These are phyloP conservation scores for Macadamia tetraphylla DNA, from an alignment of 164 flowering plant genomes.

Conservation along the genomic window DNA sequence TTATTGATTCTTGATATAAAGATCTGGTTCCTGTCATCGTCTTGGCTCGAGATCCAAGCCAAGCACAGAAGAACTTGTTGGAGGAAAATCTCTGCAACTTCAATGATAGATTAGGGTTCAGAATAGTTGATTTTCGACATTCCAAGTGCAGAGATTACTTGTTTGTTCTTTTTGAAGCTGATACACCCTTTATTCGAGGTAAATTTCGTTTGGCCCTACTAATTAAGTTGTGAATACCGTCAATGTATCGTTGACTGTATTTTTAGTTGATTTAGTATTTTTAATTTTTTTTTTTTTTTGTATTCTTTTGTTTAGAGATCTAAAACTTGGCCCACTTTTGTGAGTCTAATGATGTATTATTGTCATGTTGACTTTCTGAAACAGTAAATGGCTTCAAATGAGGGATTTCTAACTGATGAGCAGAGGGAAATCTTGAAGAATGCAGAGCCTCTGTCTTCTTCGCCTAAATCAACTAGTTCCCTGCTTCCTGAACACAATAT, in stretches of 20 bases:
- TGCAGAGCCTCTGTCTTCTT: constrained; percentile 58
- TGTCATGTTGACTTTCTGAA: constrained; percentile 8
- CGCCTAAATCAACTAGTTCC: constrained; percentile 55
- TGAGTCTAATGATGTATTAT: constrained; percentile 3
- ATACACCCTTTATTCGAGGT: background rate
- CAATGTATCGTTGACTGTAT: too few relatives aligned
- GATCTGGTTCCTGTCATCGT: constrained; percentile 11
- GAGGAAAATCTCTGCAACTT: constrained; percentile 2
- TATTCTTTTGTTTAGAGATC: background rate
- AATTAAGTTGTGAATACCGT: background rate
- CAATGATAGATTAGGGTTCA: constrained; percentile 11
- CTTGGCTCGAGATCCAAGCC: constrained; percentile 49
- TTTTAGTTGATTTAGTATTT: too few relatives aligned
- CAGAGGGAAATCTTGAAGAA: constrained; percentile 78
- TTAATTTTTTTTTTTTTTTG: background rate
- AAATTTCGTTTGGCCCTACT: background rate
- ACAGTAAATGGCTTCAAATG: constrained; percentile 57
- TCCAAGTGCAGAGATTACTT: constrained; percentile 1
- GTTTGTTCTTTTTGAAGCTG: background rate
- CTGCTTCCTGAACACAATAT: constrained; percentile 53
- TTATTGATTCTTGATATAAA: background rate
- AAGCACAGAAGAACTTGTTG: constrained; percentile 38
- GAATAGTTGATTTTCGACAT: background rate
- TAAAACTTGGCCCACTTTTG: background rate
- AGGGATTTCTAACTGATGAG: constrained; percentile 85